These are phyloP conservation scores for Coprinellus aureogranulatus DNA, from an alignment of 768 basidiomycete species.

Conservation along the genomic window DNA sequence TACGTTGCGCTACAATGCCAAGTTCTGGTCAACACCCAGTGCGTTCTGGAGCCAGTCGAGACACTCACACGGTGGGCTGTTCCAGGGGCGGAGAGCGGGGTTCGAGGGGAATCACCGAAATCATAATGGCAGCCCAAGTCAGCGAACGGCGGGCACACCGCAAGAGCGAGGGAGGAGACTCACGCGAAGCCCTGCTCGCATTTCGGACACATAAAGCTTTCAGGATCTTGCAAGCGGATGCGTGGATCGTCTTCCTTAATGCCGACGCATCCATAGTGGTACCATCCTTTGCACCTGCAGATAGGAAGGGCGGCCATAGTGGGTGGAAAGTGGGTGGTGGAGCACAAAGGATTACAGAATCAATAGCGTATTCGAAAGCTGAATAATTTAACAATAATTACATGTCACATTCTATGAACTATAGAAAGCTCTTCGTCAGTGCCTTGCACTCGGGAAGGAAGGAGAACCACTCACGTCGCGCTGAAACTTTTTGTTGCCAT, in stretches of 20 bases:
- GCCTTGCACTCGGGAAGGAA: neutral
- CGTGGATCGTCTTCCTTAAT: conserved; percentile 33
- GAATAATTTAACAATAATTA: conserved; percentile 11
- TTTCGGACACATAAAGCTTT: conserved; percentile 39
- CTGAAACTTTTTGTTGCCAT: conserved; percentile 1
- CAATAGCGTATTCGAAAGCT: neutral
- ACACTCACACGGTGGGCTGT: neutral
- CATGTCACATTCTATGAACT: conserved; percentile 28
- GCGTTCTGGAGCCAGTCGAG: neutral
- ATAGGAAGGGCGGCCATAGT: neutral
- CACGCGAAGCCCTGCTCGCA: conserved; percentile 29
- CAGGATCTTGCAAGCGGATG: conserved; percentile 14
- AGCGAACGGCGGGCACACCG: neutral
- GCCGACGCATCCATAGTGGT: conserved; percentile 49
- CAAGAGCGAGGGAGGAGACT: conserved; percentile 11
- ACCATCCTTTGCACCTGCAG: conserved; percentile 42
- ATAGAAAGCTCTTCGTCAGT: neutral
- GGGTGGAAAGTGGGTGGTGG: neutral
- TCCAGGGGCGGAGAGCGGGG: conserved; percentile 4
- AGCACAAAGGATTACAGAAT: neutral
- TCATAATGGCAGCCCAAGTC: neutral
- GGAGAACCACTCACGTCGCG: conserved; percentile 2
- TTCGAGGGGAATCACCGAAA: too few relatives aligned
- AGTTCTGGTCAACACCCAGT: neutral
- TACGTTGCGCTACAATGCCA: neutral